Conservation (phyloP, 805 yeast species). For the Saccharomyces kudriavzevii region DNA sequence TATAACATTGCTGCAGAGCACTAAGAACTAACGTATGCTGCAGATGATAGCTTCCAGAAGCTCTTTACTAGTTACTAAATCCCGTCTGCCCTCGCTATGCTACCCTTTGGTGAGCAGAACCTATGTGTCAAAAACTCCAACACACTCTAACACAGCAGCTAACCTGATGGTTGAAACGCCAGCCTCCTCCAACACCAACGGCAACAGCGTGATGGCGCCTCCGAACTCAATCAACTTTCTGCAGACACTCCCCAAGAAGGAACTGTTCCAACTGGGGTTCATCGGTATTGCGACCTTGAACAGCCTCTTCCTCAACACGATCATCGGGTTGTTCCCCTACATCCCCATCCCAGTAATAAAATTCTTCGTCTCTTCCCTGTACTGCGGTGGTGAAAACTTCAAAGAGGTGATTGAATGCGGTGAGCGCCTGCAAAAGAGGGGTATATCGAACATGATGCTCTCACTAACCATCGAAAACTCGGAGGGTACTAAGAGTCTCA, state of each 20-base stretch:
- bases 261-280: conserved; percentile 54
- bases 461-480: conserved; percentile 90
- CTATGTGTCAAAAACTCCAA: background rate
- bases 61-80: background rate
- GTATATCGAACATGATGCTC: conserved; percentile 91
- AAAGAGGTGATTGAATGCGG: conserved; percentile 68
- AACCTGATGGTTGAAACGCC: conserved; percentile 7
- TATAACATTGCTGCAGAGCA: background rate
- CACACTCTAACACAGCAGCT: background rate
- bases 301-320: conserved; percentile 51
- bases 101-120: conserved; percentile 3
- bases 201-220: background rate
- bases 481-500: conserved; percentile 59
- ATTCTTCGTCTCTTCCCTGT: conserved; percentile 67
- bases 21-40: background rate
- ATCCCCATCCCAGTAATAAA: conserved; percentile 67
- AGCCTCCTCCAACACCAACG: background rate
- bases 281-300: conserved; percentile 65
- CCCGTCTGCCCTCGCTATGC: conserved; percentile 4
- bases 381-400: conserved; percentile 84
- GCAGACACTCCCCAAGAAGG: conserved; percentile 44
- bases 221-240: conserved; percentile 35
- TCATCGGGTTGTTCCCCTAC: conserved; percentile 61
- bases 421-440: conserved; percentile 53
- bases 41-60: background rate